Base-by-base conservation (phyloP, 441 rosid species). In the Gossypium trilobum region DNA sequence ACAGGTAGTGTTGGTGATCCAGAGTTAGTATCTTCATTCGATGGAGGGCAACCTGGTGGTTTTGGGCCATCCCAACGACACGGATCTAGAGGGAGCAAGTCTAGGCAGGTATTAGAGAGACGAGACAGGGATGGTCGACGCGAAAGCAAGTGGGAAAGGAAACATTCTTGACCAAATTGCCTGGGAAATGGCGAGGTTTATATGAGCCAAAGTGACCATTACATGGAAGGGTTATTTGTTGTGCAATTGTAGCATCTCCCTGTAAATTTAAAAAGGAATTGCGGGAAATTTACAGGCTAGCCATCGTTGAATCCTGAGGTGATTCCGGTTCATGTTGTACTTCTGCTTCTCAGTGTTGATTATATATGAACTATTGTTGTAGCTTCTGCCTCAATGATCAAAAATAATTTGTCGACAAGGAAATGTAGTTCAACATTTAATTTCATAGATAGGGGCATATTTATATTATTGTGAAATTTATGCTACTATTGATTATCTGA, bases 81-180 rank as follows among this genome's bases (percentile, higher is more conserved):
- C 14, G 91, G 88, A 52, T 79, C 88, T 5, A 79, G 97, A 75
- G 97, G 90, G 46, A 86, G 84, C 84, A 91, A 88, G 85, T 85
- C 93, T 1, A 85, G 91, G 79, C 91, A 86, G 78, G 83, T 78
- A 27, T 64, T 83, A 76, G 92, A 89, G 70, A 82, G 93, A 73
- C 84, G 89, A 80, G 97, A 89, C 55, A 85, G 93, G 65, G 97
- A 86, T 44, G 83, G 89, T 16, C 79, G 91, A 77, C 88, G 92
- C 0, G 95, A 89, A 79, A 94, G 97, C 55, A 91, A 91, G 80
- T 91, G 97, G 97, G 95, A 89, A 81, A 84, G 93, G 59, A 91
- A 91, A 79, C 94, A 89, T 79, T 87, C 73, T 69, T 85, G 81
- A 77, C 25, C 42, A 16, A 72, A 5, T 27, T 60, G 29, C 51